Conservation (phyloP, 352 stramenopile species). For the Phytopythium litorale region DNA sequence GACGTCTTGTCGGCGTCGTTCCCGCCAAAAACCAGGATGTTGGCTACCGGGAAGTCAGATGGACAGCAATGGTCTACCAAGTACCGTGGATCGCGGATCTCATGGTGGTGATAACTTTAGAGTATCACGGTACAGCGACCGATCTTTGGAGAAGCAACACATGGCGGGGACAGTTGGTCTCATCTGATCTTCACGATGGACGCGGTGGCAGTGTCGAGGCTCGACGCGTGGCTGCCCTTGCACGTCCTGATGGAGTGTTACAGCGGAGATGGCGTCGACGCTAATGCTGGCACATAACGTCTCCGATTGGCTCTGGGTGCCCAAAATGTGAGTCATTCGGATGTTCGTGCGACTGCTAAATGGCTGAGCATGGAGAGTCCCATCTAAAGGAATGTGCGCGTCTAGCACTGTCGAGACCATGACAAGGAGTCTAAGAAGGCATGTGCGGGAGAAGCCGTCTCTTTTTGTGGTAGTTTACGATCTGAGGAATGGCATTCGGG, state of each 20-base stretch:
- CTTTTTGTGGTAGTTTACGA: slow-evolving; percentile 2
- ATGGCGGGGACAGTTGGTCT: too few relatives aligned
- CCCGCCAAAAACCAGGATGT: background rate
- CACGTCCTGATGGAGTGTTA: too few relatives aligned
- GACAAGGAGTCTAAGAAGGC: background rate
- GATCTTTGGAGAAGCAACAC: background rate
- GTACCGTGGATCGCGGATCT: background rate
- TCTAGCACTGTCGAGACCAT: background rate
- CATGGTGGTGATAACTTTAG: background rate
- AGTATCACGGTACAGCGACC: background rate
- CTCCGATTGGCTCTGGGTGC: too few relatives aligned
- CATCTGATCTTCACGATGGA: too few relatives aligned
- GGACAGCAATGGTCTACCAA: background rate
- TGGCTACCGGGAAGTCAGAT: background rate
- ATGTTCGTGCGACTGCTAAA: too few relatives aligned
- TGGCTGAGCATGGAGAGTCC: too few relatives aligned
- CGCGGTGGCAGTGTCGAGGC: too few relatives aligned
- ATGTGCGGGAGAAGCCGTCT: background rate
- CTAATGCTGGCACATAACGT: too few relatives aligned
- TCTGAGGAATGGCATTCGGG: background rate
- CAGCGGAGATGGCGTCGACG: too few relatives aligned
- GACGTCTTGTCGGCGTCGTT: background rate
- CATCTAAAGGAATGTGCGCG: too few relatives aligned
- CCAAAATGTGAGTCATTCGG: too few relatives aligned
- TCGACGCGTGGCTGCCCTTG: background rate